phyloP scores from a whole-genome alignment of 257 asterid species.

The Dorcoceras hygrometricum region DNA sequence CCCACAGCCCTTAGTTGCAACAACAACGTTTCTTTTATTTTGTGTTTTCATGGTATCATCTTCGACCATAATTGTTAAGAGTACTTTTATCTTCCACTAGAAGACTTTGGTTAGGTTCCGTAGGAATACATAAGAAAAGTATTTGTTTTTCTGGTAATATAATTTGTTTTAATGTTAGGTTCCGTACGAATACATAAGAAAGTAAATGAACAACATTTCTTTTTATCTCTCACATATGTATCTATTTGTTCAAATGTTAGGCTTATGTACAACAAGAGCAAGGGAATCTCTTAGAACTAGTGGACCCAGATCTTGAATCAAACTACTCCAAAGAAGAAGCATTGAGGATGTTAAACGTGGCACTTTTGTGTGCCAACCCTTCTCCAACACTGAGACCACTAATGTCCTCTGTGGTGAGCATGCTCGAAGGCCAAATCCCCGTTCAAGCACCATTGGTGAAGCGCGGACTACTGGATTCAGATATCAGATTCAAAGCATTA shows the following conservation, averaged over 20 bases:
- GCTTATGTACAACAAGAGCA: slow-evolving; percentile 88
- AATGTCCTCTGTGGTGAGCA: slow-evolving; percentile 78
- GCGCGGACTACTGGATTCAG: slow-evolving; percentile 40
- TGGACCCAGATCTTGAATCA: slow-evolving; percentile 68
- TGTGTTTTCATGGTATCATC: not conserved
- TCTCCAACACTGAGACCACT: slow-evolving; percentile 77
- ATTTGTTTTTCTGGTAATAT: too few species aligned
- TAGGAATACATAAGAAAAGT: too few species aligned
- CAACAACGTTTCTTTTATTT: not conserved
- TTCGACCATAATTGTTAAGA: not conserved
- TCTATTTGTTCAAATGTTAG: slow-evolving; percentile 31
- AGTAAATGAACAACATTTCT: not conserved
- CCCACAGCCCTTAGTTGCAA: not conserved
- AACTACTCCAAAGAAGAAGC: slow-evolving; percentile 58
- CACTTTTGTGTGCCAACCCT: slow-evolving; percentile 68
- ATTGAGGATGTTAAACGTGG: slow-evolving; percentile 56
- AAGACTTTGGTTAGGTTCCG: too few species aligned
- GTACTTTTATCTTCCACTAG: too few species aligned
- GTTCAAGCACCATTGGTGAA: slow-evolving; percentile 75
- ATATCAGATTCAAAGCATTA: slow-evolving; percentile 60
- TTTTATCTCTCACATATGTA: slow-evolving; percentile 1
- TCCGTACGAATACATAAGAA: not conserved
- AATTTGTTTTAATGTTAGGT: not conserved
- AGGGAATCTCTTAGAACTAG: slow-evolving; percentile 77
- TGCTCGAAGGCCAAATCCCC: slow-evolving; percentile 75